Percentiles rank a stretch among this genome's conserved stretches.
These are phyloP conservation scores for Orbilia oligospora DNA, from an alignment of 2,329 filamentous ascomycete species.

Conservation along the genomic window DNA sequence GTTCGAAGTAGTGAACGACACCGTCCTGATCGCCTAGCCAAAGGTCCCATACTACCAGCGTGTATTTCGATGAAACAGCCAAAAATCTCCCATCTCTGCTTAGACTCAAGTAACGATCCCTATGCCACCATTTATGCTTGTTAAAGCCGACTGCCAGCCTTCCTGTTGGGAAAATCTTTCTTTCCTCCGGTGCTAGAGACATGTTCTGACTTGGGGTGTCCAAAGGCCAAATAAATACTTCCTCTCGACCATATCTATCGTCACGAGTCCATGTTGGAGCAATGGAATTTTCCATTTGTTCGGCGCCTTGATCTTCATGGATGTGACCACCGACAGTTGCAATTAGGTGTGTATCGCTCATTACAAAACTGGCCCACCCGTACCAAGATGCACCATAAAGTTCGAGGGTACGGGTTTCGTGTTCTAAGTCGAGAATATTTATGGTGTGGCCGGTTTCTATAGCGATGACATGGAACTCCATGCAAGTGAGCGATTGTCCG, in stretches of 20 bases:
- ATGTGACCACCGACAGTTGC: constrained; percentile 62
- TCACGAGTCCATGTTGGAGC: constrained; percentile 39
- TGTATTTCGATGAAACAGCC: constrained; percentile 48
- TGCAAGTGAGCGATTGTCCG: constrained; percentile 49
- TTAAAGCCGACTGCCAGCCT: constrained; percentile 41
- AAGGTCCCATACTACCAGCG: constrained; percentile 49
- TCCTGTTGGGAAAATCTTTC: constrained; percentile 48
- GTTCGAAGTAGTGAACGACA: constrained; percentile 19
- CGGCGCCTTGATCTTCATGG: constrained; percentile 36
- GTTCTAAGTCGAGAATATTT: constrained; percentile 62
- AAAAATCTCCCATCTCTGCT: constrained; percentile 61
- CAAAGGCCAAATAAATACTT: constrained; percentile 58
- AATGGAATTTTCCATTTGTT: constrained; percentile 39
- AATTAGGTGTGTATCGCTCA: constrained; percentile 62
- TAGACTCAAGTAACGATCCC: constrained; percentile 57
- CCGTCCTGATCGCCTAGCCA: constrained; percentile 42
- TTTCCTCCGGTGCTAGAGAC: constrained; percentile 26
- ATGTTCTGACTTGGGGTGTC: constrained; percentile 39
- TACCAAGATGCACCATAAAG: constrained; percentile 35
- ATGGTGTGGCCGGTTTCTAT: constrained; percentile 62
- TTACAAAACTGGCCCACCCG: constrained; percentile 63
- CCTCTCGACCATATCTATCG: constrained; percentile 61
- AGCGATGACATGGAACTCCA: constrained; percentile 63
- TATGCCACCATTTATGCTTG: constrained; percentile 45
- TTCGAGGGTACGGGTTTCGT: constrained; percentile 55